These are phyloP conservation scores for Solanum sitiens DNA, from an alignment of 257 asterid species.

Conservation along the genomic window DNA sequence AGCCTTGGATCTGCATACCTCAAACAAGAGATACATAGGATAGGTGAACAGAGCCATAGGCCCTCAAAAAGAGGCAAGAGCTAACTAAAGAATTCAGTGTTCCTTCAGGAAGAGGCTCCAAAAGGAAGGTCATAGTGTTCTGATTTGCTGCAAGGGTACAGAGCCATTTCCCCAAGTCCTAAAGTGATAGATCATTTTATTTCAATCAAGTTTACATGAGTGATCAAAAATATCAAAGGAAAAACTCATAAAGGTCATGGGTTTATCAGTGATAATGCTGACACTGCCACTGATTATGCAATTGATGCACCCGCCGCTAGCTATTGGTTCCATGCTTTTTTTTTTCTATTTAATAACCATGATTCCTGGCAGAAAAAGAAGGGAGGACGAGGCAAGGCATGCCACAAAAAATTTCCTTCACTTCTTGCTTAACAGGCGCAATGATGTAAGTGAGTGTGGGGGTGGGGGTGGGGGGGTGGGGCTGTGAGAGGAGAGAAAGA, in stretches of 20 bases:
- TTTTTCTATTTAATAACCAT: neutral
- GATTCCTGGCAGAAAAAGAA: neutral
- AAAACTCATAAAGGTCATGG: neutral
- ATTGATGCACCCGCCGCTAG: neutral
- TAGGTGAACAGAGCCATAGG: neutral
- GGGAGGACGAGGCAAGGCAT: neutral
- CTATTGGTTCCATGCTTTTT: neutral
- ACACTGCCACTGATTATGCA: neutral
- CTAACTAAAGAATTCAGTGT: neutral
- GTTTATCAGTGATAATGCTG: neutral
- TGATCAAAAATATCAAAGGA: neutral
- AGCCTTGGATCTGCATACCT: neutral
- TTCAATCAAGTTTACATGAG: neutral
- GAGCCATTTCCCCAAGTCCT: neutral
- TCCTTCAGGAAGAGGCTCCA: neutral
- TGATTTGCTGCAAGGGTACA: neutral
- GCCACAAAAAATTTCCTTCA: neutral
- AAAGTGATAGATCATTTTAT: neutral
- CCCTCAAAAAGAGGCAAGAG: neutral
- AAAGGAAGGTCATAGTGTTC: neutral
- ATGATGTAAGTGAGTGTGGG: neutral
- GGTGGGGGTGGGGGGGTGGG: too few species aligned
- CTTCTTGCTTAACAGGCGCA: neutral
- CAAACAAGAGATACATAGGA: neutral
- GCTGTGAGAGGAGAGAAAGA: neutral